Base-by-base conservation (phyloP, 2,329 filamentous ascomycete genomes). In the Fusarium sp. region DNA sequence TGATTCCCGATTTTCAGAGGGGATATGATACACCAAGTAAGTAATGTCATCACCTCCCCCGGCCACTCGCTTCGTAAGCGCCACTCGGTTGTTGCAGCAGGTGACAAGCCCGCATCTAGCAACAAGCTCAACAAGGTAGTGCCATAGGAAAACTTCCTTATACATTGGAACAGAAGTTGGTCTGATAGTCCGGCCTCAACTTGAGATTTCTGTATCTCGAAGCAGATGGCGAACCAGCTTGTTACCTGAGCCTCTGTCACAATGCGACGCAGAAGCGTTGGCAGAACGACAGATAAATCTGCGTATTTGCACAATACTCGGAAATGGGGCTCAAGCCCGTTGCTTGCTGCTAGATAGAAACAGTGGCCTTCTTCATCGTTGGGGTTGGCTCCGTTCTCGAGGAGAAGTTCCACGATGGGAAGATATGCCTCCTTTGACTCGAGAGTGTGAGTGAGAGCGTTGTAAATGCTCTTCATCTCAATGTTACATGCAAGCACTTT, bases 131-230 rank as follows among this genome's bases (percentile, higher is more conserved):
- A 23, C 8, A 53, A 39, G 5, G 29, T 28, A 8, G 55, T 61
- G 1, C 42, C 23, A 1, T 26, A 29, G 3, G 44, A 33, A 24
- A 66, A 66, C 16, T 49, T 61, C 4, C 61, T 38, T 28, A 66
- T 61, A 20, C 63, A 66, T 10, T 61, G 35, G 15, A 61, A 66
- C 13, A 66, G 3, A 8, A 66, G 23, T 5, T 55, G 24, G 8
- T 55, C 33, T 8, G 50, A 21, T 2, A 44, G 6, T 12, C 31
- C 41, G 0, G 20, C 29, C 8, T 28, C 11, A n/a, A 23, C 24
- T 3, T 35, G 47, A 2, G 21, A 15, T 0, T 24, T 44, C 2
- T 49, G 48, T 10, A 55, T 26, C 18, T 66, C 38, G 3, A 66
- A 42, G 13, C 41, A 43, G 1, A 66, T 43, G 4, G 23, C 31